A percentile compares a stretch with the other conserved stretches of the same genome.
Conservation (phyloP, 331 rosid genomes). For the Telfairia occidentalis region DNA sequence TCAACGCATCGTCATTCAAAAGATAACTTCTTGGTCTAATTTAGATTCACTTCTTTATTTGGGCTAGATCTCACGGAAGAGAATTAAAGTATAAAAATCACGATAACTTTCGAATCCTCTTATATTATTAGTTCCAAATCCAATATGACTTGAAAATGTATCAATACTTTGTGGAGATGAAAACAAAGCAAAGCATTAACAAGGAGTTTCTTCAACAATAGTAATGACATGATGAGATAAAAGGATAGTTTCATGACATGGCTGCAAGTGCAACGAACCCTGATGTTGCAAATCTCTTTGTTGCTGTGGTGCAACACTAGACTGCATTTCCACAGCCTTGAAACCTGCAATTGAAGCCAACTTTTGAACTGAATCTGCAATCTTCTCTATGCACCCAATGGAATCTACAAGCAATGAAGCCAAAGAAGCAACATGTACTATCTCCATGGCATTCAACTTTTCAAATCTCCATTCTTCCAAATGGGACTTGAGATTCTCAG, state of each 20-base stretch:
- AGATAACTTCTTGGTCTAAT: too few relatives aligned
- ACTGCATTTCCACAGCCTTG: conserved; percentile 1
- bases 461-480: conserved; percentile 9
- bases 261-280: neutral
- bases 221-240: neutral
- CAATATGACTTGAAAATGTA: neutral
- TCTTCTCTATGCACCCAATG: neutral
- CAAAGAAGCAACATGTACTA: neutral
- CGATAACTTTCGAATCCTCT: neutral
- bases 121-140: neutral
- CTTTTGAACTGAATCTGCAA: neutral
- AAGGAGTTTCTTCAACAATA: neutral
- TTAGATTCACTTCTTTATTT: too few relatives aligned
- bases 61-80: too few relatives aligned
- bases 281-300: neutral
- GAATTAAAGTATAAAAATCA: too few relatives aligned
- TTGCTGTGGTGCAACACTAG: neutral
- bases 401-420: neutral
- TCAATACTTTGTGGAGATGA: neutral
- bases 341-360: neutral
- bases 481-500: conserved; percentile 18
- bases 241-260: neutral
- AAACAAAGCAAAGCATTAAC: neutral
- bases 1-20: too few relatives aligned
- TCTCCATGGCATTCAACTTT: neutral